Conservation (phyloP, 331 rosid species). For the Spiraea crenata region DNA sequence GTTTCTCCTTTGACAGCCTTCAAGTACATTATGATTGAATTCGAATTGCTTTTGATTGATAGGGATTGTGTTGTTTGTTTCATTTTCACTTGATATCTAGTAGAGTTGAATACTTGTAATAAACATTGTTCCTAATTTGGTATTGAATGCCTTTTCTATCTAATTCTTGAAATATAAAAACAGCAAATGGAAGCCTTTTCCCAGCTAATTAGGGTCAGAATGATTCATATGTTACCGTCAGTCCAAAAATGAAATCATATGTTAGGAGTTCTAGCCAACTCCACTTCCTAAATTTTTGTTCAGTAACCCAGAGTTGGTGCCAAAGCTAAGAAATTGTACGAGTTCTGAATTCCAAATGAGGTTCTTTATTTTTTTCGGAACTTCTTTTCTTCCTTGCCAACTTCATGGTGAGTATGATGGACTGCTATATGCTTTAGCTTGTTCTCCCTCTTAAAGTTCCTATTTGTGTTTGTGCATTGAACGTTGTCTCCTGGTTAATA, state of each 20-base stretch:
- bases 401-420: not conserved
- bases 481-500: constrained; percentile 21
- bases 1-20: not conserved
- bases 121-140: not conserved
- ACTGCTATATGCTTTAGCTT: constrained; percentile 3
- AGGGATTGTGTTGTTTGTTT: not conserved
- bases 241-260: no score
- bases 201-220: not conserved
- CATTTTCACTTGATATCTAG: not conserved
- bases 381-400: not conserved
- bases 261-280: not conserved
- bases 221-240: not conserved
- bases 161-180: no score
- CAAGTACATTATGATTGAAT: not conserved
- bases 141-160: not conserved
- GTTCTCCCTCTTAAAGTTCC: constrained; percentile 17
- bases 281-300: not conserved
- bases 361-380: not conserved
- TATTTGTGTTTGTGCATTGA: constrained; percentile 14
- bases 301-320: not conserved
- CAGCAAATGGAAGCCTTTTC: no score
- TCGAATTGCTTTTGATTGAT: not conserved
- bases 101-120: not conserved
- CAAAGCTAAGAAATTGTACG: not conserved
- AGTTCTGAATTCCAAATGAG: not conserved